Conservation (phyloP, 352 stramenopile species). For the Halophytophthora batemanensis region DNA sequence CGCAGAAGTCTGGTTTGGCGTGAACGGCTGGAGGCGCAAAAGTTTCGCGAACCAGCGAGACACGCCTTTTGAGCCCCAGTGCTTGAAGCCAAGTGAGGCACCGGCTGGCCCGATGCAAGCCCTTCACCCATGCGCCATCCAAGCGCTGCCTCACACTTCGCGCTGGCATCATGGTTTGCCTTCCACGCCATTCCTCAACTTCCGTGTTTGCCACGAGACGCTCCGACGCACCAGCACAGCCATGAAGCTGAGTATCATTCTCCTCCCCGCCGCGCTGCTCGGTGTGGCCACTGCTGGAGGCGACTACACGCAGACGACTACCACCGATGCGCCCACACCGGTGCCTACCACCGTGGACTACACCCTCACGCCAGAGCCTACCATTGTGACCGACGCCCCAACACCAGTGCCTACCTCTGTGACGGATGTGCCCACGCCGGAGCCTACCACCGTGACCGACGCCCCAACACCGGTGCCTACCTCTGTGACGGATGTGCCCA, state of each 20-base stretch:
- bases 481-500: background rate
- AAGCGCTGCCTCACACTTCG: no score
- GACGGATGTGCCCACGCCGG: slow-evolving; percentile 18
- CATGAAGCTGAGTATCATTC: slow-evolving; percentile 20
- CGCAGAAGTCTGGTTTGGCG: no score
- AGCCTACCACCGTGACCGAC: no score
- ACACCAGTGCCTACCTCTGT: slow-evolving; percentile 4
- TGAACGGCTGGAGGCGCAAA: no score
- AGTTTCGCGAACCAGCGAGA: no score
- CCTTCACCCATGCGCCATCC: no score
- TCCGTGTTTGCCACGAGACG: background rate
- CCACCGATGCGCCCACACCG: background rate
- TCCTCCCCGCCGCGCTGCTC: slow-evolving; percentile 15
- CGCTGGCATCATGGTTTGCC: no score
- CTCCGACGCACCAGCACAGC: slow-evolving; percentile 3
- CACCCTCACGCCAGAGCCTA: slow-evolving; percentile 2
- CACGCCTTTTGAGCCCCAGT: no score
- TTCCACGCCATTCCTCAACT: no score
- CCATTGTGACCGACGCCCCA: background rate
- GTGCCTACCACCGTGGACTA: background rate
- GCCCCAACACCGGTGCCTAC: slow-evolving; percentile 4
- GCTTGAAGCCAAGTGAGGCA: no score
- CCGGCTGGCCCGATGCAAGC: no score
- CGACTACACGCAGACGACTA: background rate
- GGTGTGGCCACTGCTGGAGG: slow-evolving; percentile 10